Evolutionary conservation across 2,329 filamentous ascomycete genomes (phyloP).

Genomic region (Xylaria sp.): DNA sequence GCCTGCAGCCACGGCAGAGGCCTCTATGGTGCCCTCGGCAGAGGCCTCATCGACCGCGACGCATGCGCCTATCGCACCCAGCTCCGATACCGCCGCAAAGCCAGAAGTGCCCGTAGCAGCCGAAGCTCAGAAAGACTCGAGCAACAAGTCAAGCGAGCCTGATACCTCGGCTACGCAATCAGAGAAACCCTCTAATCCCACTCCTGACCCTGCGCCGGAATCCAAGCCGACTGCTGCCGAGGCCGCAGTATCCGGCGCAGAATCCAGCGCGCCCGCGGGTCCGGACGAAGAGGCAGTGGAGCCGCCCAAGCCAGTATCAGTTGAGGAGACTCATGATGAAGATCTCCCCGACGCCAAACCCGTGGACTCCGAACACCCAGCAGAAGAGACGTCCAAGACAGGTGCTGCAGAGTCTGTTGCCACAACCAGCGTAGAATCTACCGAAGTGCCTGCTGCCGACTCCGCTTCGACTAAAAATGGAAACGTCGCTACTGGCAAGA

Average conservation of each 20-base stretch:
- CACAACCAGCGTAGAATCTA: constrained; percentile 17
- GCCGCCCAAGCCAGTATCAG: constrained; percentile 44
- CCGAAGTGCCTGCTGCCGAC: constrained; percentile 27
- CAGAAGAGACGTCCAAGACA: constrained; percentile 36
- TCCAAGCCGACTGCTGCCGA: constrained; percentile 22
- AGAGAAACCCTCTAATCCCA: constrained; percentile 41
- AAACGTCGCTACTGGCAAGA: constrained; percentile 37
- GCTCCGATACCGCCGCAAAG: constrained; percentile 26
- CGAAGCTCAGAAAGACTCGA: constrained; percentile 37
- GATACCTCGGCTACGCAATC: constrained; percentile 37
- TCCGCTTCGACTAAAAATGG: constrained; percentile 29
- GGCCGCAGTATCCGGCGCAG: constrained; percentile 32
- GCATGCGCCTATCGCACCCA: constrained; percentile 14
- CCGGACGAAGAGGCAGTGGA: constrained; percentile 40
- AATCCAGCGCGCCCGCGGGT: constrained; percentile 31
- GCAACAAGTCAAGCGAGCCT: constrained; percentile 38
- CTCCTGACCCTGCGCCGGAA: constrained; percentile 24
- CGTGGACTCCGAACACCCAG: constrained; percentile 36
- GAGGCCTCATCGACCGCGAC: constrained; percentile 26
- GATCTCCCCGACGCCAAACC: constrained; percentile 38
- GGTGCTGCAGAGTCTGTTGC: constrained; percentile 24
- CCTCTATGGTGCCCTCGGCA: constrained; percentile 37
- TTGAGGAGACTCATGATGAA: constrained; percentile 46
- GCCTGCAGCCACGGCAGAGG: constrained; percentile 37
- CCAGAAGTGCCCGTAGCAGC: constrained; percentile 31